Conservation (phyloP, 2,329 filamentous ascomycete genomes). For the Gaeumannomyces sp. region DNA sequence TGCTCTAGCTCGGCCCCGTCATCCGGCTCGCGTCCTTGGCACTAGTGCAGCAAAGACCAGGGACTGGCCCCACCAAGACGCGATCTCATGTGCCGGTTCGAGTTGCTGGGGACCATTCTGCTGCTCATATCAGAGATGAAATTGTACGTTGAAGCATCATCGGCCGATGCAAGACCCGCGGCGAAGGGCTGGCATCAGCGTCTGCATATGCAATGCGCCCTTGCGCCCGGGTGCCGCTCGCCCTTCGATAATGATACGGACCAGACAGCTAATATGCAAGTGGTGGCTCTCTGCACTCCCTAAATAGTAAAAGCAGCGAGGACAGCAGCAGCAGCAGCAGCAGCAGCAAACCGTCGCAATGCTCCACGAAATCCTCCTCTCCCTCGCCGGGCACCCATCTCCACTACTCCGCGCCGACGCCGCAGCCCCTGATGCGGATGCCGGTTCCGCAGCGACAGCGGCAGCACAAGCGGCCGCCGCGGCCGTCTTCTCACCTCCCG, state of each 20-base stretch:
- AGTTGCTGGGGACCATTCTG: slow-evolving; percentile 17
- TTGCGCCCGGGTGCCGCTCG: not conserved
- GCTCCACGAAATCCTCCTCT: slow-evolving; percentile 98
- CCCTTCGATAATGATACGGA: not conserved
- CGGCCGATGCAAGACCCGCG: not conserved
- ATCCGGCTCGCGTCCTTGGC: not conserved
- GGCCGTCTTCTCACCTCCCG: slow-evolving; percentile 63
- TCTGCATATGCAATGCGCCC: not conserved
- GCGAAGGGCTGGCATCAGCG: not conserved
- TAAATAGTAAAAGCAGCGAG: not conserved
- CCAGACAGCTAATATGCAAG: not conserved
- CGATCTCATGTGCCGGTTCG: slow-evolving; percentile 16
- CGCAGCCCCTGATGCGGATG: slow-evolving; percentile 31
- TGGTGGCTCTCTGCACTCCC: not conserved
- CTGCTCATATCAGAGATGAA: slow-evolving; percentile 15
- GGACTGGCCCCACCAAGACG: not conserved
- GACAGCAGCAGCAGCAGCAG: slow-evolving; percentile 5
- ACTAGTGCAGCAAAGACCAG: slow-evolving; percentile 3
- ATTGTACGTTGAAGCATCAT: slow-evolving; percentile 2
- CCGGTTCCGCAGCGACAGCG: slow-evolving; percentile 13
- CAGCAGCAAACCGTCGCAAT: slow-evolving; percentile 42
- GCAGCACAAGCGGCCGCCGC: slow-evolving; percentile 36
- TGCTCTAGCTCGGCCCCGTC: not conserved
- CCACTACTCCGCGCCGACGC: slow-evolving; percentile 63
- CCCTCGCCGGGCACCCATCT: slow-evolving; percentile 88